These are phyloP conservation scores for Calcarisporium arbuscula DNA, from an alignment of 2,329 filamentous ascomycete species.

Conservation along the genomic window DNA sequence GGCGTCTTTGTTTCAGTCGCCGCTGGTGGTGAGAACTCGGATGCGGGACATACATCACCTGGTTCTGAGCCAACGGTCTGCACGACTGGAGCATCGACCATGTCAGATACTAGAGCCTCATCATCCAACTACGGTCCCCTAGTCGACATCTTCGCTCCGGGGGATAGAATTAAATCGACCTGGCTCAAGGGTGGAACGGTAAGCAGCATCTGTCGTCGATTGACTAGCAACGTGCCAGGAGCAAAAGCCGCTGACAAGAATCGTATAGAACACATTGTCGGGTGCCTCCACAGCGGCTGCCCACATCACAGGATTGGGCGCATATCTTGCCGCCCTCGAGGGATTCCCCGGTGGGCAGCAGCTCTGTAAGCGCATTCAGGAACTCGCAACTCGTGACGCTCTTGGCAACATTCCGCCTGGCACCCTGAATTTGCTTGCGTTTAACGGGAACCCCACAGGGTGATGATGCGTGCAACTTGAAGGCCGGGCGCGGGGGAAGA, in stretches of 20 bases:
- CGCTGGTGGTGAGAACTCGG: conserved; percentile 35
- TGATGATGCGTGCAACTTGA: too few species aligned
- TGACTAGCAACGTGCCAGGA: too few species aligned
- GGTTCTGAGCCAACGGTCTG: conserved; percentile 14
- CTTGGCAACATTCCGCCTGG: conserved; percentile 22
- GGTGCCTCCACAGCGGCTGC: conserved; percentile 1
- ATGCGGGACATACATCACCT: conserved; percentile 12
- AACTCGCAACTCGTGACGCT: conserved; percentile 29
- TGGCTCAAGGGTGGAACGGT: conserved; percentile 34
- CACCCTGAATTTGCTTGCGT: conserved; percentile 36
- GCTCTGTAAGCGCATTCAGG: conserved; percentile 19
- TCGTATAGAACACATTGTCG: conserved; percentile 3
- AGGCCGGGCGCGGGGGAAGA: too few species aligned
- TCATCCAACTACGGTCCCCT: conserved; percentile 38
- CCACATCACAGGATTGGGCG: conserved; percentile 3
- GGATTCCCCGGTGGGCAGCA: neutral
- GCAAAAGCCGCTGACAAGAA: too few species aligned
- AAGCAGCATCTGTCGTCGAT: too few species aligned
- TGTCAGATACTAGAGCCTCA: conserved; percentile 26
- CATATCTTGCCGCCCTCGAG: conserved; percentile 3
- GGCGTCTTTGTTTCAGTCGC: conserved; percentile 45
- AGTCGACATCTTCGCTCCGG: conserved; percentile 42
- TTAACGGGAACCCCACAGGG: conserved; percentile 35
- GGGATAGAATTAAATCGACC: conserved; percentile 34
- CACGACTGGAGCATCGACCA: conserved; percentile 13